phyloP scores from a whole-genome alignment of 2,329 filamentous ascomycete genomes.

The Penicillium psychrosexuale region DNA sequence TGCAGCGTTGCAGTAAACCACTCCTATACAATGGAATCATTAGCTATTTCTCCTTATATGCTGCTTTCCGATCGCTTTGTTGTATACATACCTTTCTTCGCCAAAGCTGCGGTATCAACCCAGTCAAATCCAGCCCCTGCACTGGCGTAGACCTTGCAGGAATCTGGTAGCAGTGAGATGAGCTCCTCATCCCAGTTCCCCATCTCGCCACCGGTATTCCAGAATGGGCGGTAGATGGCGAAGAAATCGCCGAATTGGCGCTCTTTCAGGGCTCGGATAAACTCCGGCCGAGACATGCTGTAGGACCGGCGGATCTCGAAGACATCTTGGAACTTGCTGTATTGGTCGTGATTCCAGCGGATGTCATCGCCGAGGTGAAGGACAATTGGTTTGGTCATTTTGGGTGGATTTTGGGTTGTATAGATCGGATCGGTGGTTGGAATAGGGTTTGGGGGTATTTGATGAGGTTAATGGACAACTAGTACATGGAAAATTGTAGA shows the following conservation, averaged over 20 bases:
- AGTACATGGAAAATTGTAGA: neutral
- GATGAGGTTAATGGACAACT: neutral
- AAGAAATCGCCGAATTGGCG: conserved; percentile 40
- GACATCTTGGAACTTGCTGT: conserved; percentile 38
- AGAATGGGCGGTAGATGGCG: conserved; percentile 59
- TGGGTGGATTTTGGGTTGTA: neutral
- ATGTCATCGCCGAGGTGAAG: conserved; percentile 49
- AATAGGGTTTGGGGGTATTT: neutral
- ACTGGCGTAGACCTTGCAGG: conserved; percentile 56
- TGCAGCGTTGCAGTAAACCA: conserved; percentile 66
- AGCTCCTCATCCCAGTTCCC: conserved; percentile 61
- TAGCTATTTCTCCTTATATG: neutral
- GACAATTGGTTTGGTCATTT: conserved; percentile 36
- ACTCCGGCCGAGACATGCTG: conserved; percentile 38
- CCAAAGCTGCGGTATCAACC: conserved; percentile 60
- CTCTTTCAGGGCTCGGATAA: conserved; percentile 44
- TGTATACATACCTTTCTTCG: conserved; percentile 52
- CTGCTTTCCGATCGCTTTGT: neutral
- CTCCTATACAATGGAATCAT: conserved; percentile 13
- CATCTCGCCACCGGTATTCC: conserved; percentile 65
- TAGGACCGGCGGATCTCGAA: conserved; percentile 40
- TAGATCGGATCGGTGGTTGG: neutral
- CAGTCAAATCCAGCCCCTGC: conserved; percentile 64
- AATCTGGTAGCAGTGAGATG: conserved; percentile 53
- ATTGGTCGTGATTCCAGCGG: conserved; percentile 48